Evolutionary conservation across 1,284 basidiomycete genomes (phyloP), one percentile per base, ranked within the genome.

Genomic region (Phaffia rhodozyma): DNA sequence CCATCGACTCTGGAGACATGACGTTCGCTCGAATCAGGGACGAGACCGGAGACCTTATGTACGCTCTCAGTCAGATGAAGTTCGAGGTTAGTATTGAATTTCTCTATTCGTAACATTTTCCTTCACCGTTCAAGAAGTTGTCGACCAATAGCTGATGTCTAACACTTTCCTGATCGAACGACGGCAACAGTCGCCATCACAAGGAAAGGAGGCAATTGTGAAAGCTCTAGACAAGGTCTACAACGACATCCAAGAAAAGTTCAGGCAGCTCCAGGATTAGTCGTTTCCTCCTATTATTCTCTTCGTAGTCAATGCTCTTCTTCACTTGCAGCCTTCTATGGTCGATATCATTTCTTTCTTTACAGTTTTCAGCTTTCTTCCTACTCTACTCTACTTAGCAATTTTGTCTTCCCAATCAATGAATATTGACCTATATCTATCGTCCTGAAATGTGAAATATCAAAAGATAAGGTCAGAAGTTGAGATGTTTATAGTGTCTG

Each of bases 11-110:
- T 70, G 84, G 86, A 57, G 91, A 94, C 71, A 78, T 91, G 68
- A 96, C 93, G n/a, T 99, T 92, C 47, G 38, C 20, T 9, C 63
- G 73, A 80, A 86, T 97, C 76, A 90, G 89, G 75, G 94, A 97
- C 70, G 80, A 85, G 50, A 84, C 90, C 18, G 79, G 81, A 62
- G 94, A 99, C 71, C 76, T 96, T 68, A 89, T 94, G 82, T 97
- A 87, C 81, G 90, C 93, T 75, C 83, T 98, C 34, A 94, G 91
- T 61, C 93, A 97, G 78, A 93, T 94, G 89, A 97, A 97, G 77
- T 97, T 97, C 75, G 91, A 96, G 85, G 89, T 87, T 68, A 53
- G 82, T 71, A 16, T 52, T 30, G 34, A 25, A 60, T 58, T 51
- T 25, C 50, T 63, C 49, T 50, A 55, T 65, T 48, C 30, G 27